phyloP scores from a whole-genome alignment of 2,329 filamentous ascomycete species.

The Cladophialophora immunda region DNA sequence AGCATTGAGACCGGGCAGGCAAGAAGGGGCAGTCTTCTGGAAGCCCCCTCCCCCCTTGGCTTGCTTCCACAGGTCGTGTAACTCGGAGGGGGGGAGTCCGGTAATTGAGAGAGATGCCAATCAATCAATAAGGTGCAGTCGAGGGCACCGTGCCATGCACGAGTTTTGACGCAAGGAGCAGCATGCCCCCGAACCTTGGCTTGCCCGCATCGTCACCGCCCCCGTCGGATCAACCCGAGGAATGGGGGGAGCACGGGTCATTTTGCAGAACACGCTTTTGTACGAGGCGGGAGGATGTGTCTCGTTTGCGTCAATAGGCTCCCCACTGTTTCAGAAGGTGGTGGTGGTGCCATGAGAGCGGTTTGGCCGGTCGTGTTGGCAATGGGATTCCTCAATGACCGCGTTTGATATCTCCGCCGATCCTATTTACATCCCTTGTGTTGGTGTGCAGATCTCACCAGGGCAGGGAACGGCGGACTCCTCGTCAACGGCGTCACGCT shows the following conservation, averaged over 20 bases:
- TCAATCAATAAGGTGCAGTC: background rate
- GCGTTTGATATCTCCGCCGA: background rate
- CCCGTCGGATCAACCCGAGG: conserved; percentile 30
- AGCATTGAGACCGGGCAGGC: background rate
- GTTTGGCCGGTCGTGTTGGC: conserved; percentile 12
- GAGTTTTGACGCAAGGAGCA: too few relatives aligned
- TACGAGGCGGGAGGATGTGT: conserved; percentile 3
- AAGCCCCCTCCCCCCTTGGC: background rate
- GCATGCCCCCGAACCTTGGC: too few relatives aligned
- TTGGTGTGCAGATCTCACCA: background rate
- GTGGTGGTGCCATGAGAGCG: conserved; percentile 13
- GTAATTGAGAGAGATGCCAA: conserved; percentile 9
- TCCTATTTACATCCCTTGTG: conserved; percentile 1
- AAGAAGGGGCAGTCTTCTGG: conserved; percentile 1
- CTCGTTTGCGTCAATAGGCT: conserved; percentile 7
- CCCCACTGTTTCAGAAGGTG: conserved; percentile 23
- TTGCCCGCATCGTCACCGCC: too few relatives aligned
- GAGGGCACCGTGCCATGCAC: background rate
- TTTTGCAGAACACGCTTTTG: conserved; percentile 10
- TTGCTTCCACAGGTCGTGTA: conserved; percentile 7
- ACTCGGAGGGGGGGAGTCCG: conserved; percentile 7
- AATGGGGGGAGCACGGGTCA: conserved; percentile 29
- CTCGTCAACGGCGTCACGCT: background rate
- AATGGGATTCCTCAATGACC: background rate
- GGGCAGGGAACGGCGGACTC: background rate